A percentile compares a stretch with the other conserved stretches of the same genome.
phyloP scores from a whole-genome alignment of 202 grass and related monocot genomes.

The Brachypodium distachyon region DNA sequence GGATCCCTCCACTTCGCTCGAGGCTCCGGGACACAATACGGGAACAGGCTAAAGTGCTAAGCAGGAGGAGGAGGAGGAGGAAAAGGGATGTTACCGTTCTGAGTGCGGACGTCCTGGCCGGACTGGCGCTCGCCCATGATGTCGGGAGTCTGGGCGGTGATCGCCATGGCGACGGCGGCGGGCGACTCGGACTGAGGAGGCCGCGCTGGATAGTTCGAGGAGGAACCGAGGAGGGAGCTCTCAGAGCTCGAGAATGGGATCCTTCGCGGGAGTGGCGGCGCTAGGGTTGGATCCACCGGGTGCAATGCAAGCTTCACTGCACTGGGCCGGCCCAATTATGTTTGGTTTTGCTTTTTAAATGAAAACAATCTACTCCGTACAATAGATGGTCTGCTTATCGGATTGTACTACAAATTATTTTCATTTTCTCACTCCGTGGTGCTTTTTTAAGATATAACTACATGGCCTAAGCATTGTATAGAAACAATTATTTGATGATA shows the following conservation, averaged over 20 bases:
- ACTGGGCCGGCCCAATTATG: too few relatives aligned
- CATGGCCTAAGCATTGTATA: too few relatives aligned
- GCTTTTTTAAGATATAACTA: too few relatives aligned
- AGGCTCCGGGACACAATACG: neutral
- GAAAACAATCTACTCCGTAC: too few relatives aligned
- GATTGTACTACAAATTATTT: too few relatives aligned
- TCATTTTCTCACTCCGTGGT: too few relatives aligned
- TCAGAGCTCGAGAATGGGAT: neutral
- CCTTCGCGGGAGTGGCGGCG: neutral
- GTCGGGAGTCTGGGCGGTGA: conserved; percentile 47
- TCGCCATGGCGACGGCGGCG: conserved; percentile 37
- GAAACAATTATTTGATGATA: too few relatives aligned
- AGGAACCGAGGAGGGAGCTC: neutral
- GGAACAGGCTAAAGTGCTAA: neutral
- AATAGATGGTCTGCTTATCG: too few relatives aligned
- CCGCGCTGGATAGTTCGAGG: conserved; percentile 13
- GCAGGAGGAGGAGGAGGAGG: neutral
- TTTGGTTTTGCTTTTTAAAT: too few relatives aligned
- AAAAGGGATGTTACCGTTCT: conserved; percentile 41
- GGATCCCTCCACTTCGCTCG: too few relatives aligned
- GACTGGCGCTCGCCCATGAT: conserved; percentile 90
- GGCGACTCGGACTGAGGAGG: neutral
- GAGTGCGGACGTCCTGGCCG: conserved; percentile 87
- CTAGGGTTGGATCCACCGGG: too few relatives aligned
- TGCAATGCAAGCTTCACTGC: too few relatives aligned